Evolutionary conservation across 140 eudicot genomes (phyloP), one percentile per base, ranked within the genome.

Genomic region (Flaveria floridana): DNA sequence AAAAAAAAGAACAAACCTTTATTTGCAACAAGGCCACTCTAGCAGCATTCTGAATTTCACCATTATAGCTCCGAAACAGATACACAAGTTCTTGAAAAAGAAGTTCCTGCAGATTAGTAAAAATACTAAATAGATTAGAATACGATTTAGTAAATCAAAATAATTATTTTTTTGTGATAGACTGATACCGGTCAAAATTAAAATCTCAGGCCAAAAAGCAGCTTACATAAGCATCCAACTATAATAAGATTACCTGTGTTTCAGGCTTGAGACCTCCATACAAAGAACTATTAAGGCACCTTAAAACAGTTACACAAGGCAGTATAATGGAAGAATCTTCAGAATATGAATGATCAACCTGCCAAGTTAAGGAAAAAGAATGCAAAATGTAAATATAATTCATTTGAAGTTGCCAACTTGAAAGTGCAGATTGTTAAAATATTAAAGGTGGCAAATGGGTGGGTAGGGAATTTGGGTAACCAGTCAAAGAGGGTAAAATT

Each of bases 261-360:
- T 82, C 90, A 58, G 76, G 58, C 72, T 84, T 86, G 81, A 94
- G 74, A 72, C 79, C 19, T 56, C 76, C 85, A 69, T 79, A 90
- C 37, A 90, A 68, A 18, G 87, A 74, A 72, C 73, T 81, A 74
- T 70, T 87, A 47, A 94, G 83, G 70, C 79, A 82, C 69, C 81
- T 76, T 82, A 90, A 81, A 71, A 87, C 83, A 21, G 96, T 84
- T 65, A 78, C 42, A 81, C 97, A 94, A 74, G 99, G 97, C 85
- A 82, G 84, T 76, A 85, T 66, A 37, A 90, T 74, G 14, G 83
- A 83, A 73, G 78, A 68, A 59, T 94, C 99, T 76, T 84, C 94
- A 19, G 90, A 41, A 53, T 70, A 67, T 39, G 86, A 70, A 79
- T 58, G 75, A 71, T 86, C 85, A 0, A 85, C 72, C 97, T 91